Evolutionary conservation across 495 filamentous ascomycete species (phyloP), one percentile per base, ranked within the genome.

Genomic region (Trichocladium uniseriatum): DNA sequence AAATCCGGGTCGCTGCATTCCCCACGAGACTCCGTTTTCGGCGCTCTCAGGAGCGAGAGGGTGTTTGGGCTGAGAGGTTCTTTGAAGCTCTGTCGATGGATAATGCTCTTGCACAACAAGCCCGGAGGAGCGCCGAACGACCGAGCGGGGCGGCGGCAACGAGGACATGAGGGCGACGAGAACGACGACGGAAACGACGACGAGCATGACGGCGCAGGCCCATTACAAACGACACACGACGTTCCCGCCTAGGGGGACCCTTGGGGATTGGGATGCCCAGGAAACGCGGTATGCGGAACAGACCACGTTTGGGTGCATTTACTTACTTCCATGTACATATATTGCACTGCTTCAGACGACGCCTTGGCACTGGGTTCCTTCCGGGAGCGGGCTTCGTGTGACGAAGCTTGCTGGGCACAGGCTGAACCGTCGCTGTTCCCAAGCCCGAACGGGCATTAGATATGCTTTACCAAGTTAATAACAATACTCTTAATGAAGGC

Each of bases 331-430:
- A 21, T 51, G 51, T 55, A 47, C 27, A 53, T 59, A 52, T 24
- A 42, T 22, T 44, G n/a, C n/a, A n/a, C n/a, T 20, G 13, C 28
- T 48, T 10, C 45, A 49, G 41, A 41, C 39, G 43, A 38, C 48
- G 49, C 32, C 49, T n/a, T 39, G 54, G 49, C 49, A 51, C 49
- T 50, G 49, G 49, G 37, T 52, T 51, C 43, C 22, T 43, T 44
- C 6, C 36, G 53, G 40, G 41, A 43, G 47, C 39, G 39, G 46
- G 46, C 43, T 38, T 43, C 45, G 52, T 41, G 29, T 43, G 44
- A 32, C 19, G 6, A 38, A 21, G 42, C 18, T 40, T 37, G 45
- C 14, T 24, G 45, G 38, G 34, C 50, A 35, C 37, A 36, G 43
- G 55, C 54, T 52, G 55, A 58, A 29, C 28, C 51, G 44, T 36